Evolutionary conservation across 805 yeast genomes (phyloP), one percentile per base, ranked within the genome.

Genomic region (Candida arabinofermentans): DNA sequence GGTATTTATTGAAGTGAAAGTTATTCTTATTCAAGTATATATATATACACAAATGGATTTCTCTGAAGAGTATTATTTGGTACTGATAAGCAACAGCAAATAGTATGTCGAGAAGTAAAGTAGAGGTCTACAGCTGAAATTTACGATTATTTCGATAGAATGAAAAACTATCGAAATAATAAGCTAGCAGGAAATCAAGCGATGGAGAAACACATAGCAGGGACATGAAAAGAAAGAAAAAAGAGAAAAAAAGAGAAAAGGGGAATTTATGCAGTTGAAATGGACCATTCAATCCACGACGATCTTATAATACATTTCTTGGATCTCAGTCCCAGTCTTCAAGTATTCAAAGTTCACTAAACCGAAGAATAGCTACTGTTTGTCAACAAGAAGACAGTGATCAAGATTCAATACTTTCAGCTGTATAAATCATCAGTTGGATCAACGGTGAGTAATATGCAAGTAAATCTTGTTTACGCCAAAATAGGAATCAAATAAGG

Each of bases 401-500:
- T 8, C 17, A 7, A 33, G 22, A 21, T n/a, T 17, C 18, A 21
- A n/a, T 21, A 5, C 24, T 6, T 33, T 33, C 29, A 10, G 9
- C 24, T 22, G 24, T 21, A 33, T 33, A 36, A 26, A 19, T 31
- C 39, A 32, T 31, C 33, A 26, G 22, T 42, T 39, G 50, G 21
- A 49, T 39, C 36, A 69, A 71, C 62, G 90, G 83, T 84, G 91
- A 84, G 91, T 83, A 84, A 69, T 63, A 62, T 72, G 77, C 83
- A 66, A 46, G 34, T 73, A 51, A 49, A 64, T 84, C 88, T 86
- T 69, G 95, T 83, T 86, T 83, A 89, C 89, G 70, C 83, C 79
- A 79, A 82, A 86, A 86, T 85, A 83, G 95, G 90, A 81, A 76
- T 81, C 77, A 74, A 74, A 74, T 79, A 83, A 67, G 63, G 81